A percentile compares a stretch with the other conserved stretches of the same genome.
Evolutionary conservation across 2,329 filamentous ascomycete species (phyloP).

Genomic region (Diaporthe batatas): DNA sequence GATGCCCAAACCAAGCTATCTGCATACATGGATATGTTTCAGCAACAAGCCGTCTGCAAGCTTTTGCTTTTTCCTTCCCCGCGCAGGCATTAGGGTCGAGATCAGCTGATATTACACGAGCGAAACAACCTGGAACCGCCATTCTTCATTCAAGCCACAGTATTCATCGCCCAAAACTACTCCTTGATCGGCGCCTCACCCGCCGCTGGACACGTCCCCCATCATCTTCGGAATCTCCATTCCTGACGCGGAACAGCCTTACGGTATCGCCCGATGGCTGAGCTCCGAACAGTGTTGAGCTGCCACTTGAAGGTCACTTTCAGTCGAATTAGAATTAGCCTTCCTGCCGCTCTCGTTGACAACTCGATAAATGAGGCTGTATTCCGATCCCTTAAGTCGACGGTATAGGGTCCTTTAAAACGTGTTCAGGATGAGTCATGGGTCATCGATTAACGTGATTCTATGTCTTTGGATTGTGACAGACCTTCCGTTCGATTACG

Average conservation of each 20-base stretch:
- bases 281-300: no score
- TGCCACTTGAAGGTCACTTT: not conserved
- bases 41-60: not conserved
- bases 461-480: no score
- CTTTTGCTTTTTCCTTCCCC: constrained; percentile 22
- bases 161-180: not conserved
- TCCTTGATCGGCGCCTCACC: not conserved
- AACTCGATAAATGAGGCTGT: not conserved
- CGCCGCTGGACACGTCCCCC: not conserved
- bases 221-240: not conserved
- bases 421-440: not conserved
- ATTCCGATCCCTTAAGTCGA: not conserved
- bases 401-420: not conserved
- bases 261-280: not conserved
- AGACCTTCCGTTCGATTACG: not conserved
- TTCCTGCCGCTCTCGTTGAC: not conserved
- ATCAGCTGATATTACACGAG: constrained; percentile 8
- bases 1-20: not conserved
- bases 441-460: no score
- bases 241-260: not conserved
- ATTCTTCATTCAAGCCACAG: constrained; percentile 6
- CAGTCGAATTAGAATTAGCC: not conserved
- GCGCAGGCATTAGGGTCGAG: not conserved
- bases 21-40: not conserved
- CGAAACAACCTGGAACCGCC: constrained; percentile 14